These are phyloP conservation scores for Fusarium solani-melongenae DNA, from an alignment of 2,329 filamentous ascomycete species.

Conservation along the genomic window DNA sequence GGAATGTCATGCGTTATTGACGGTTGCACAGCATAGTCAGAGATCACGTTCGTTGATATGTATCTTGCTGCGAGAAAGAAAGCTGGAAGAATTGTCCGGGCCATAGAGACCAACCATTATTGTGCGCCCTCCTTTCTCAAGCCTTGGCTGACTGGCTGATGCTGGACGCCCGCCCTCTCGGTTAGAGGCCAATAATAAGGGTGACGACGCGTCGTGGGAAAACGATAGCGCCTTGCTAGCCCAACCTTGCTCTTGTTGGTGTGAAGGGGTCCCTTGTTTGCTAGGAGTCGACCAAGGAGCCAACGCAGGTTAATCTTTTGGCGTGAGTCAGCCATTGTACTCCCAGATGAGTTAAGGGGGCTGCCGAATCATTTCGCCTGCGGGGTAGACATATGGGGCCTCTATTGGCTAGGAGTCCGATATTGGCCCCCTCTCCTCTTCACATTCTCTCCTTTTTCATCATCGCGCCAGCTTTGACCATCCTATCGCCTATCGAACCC, in stretches of 20 bases:
- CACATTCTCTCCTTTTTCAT: not conserved
- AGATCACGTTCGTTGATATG: not conserved
- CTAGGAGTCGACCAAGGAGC: not conserved
- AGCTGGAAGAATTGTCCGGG: not conserved
- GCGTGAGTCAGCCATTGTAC: not conserved
- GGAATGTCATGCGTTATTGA: not conserved
- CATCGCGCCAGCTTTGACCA: not conserved
- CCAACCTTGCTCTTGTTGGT: not conserved
- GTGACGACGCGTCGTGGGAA: not conserved
- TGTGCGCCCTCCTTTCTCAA: not conserved
- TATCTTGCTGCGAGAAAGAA: not conserved
- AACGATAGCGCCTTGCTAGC: constrained; percentile 14
- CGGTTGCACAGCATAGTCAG: not conserved
- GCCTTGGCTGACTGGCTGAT: not conserved
- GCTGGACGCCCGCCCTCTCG: not conserved
- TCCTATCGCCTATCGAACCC: not conserved
- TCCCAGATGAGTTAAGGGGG: not conserved
- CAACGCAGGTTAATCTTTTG: not conserved
- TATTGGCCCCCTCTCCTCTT: not conserved
- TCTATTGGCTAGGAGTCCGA: not conserved
- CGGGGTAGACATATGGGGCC: not conserved
- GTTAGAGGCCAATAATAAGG: constrained; percentile 9
- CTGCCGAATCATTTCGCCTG: constrained; percentile 2
- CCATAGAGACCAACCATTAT: not conserved
- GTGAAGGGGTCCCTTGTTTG: constrained; percentile 11